These are phyloP conservation scores for Auxenochlorella protothecoides DNA, from an alignment of 139 green algal genomes.

Conservation along the genomic window DNA sequence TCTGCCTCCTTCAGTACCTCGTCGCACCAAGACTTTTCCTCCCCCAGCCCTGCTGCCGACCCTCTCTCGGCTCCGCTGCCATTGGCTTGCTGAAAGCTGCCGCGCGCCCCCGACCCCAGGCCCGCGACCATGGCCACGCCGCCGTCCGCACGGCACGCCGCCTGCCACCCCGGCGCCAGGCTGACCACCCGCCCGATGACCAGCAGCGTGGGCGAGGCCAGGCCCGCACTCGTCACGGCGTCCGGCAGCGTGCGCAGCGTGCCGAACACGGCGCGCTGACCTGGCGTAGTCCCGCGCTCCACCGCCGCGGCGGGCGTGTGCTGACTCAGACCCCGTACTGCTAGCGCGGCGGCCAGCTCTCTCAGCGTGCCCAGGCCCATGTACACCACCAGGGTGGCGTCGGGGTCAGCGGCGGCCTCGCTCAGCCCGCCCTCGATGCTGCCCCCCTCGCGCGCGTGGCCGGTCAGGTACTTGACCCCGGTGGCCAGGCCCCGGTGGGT, in stretches of 20 bases:
- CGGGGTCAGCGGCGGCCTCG: slow-evolving; percentile 49
- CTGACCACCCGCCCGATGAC: slow-evolving; percentile 79
- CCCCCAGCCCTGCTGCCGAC: neutral
- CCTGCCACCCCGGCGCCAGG: slow-evolving; percentile 48
- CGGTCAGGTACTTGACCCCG: slow-evolving; percentile 80
- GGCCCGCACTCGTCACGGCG: slow-evolving; percentile 28
- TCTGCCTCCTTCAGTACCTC: neutral
- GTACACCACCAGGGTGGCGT: slow-evolving; percentile 96
- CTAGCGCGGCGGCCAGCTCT: slow-evolving; percentile 51
- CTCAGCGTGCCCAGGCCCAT: slow-evolving; percentile 93
- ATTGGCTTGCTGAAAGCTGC: neutral
- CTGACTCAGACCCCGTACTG: slow-evolving; percentile 33
- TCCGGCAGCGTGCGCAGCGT: slow-evolving; percentile 37
- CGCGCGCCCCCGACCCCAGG: neutral
- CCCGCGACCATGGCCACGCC: neutral
- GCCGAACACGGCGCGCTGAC: slow-evolving; percentile 74
- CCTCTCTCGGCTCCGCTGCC: neutral
- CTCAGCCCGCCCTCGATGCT: slow-evolving; percentile 49
- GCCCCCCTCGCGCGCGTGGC: slow-evolving; percentile 75
- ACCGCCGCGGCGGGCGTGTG: slow-evolving; percentile 85
- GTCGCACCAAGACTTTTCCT: neutral
- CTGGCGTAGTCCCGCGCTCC: slow-evolving; percentile 81
- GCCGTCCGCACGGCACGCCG: neutral
- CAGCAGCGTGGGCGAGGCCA: slow-evolving; percentile 89
- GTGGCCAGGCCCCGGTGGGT: slow-evolving; percentile 93